Base-by-base conservation (phyloP, 2,329 filamentous ascomycete species). In the Talaromyces sp. region DNA sequence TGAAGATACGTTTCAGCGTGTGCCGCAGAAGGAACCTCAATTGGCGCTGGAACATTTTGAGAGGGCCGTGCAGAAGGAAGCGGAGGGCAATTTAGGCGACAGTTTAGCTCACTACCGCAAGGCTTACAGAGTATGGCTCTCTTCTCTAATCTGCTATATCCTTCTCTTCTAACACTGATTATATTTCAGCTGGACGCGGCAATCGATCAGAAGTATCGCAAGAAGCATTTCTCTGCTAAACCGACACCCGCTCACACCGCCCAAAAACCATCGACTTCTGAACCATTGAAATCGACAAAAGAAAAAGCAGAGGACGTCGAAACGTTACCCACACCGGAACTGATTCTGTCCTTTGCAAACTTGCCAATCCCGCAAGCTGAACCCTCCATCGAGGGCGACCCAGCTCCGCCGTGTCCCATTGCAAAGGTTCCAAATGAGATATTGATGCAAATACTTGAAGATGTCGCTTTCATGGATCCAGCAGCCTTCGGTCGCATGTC, bases 31-130 rank as follows among this genome's bases (percentile, higher is more conserved):
- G 21, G 82, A 88, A 64, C 89, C 89, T 4, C 78, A 79, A 21
- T 89, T 92, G 10, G 94, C 94, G 0, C 75, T 99, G 15, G 94
- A 97, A 66, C 89, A 96, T 72, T 97, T 94, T 67, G 94, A 97
- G 71, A 85, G 84, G 69, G 94, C 93, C 3, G 92, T 96, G 57
- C 89, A 95, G 74, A 91, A 87, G 72, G 94, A 99, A 75, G 83
- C 81, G 0, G 84, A 89, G 66, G 94, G 94, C 0, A 94, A 85
- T 62, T 79, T 97, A 53, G 91, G 92, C 5, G 93, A 97, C 62
- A 97, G 93, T 69, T 72, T 99, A 57, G 85, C 83, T 63, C 81
- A 95, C 53, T 99, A 99, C 73, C 85, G 94, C 48, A 91, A 88
- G 72, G 94, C 94, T 0, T 97, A 96, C 72, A 85, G 88, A 70